Conservation (phyloP, 2,329 filamentous ascomycete species). For the Aspergillus tanneri region DNA sequence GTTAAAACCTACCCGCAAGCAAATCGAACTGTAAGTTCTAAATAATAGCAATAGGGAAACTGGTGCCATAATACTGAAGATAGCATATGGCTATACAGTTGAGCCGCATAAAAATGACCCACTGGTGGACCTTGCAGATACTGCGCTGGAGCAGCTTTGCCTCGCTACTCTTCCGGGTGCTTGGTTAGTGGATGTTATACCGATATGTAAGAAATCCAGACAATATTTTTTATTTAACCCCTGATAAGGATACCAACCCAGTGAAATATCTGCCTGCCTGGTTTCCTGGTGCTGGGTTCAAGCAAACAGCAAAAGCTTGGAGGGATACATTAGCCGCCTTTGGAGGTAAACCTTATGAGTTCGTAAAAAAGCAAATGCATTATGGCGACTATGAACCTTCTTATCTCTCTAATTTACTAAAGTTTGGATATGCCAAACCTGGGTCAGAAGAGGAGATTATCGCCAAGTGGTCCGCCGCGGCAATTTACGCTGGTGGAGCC, state of each 20-base stretch:
- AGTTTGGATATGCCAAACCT: constrained; percentile 9
- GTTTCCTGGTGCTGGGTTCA: constrained; percentile 48
- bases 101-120: too few species aligned
- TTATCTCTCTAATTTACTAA: constrained; percentile 42
- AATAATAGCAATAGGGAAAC: constrained; percentile 28
- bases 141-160: too few species aligned
- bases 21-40: too few species aligned
- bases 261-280: constrained; percentile 44
- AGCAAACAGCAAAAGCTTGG: constrained; percentile 39
- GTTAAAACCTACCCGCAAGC: too few species aligned
- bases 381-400: constrained; percentile 35
- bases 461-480: constrained; percentile 35
- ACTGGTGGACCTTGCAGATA: too few species aligned
- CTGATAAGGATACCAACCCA: too few species aligned
- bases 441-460: constrained; percentile 33
- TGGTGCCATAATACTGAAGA: constrained; percentile 41
- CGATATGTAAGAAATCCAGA: too few species aligned
- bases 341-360: constrained; percentile 43
- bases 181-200: too few species aligned
- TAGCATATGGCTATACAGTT: too few species aligned
- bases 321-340: constrained; percentile 28
- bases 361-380: constrained; percentile 44
- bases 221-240: too few species aligned
- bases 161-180: too few species aligned
- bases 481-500: constrained; percentile 45